A percentile compares a stretch with the other conserved stretches of the same genome.
phyloP scores from a whole-genome alignment of 2,329 filamentous ascomycete genomes.

The Dactylonectria estremocensis region DNA sequence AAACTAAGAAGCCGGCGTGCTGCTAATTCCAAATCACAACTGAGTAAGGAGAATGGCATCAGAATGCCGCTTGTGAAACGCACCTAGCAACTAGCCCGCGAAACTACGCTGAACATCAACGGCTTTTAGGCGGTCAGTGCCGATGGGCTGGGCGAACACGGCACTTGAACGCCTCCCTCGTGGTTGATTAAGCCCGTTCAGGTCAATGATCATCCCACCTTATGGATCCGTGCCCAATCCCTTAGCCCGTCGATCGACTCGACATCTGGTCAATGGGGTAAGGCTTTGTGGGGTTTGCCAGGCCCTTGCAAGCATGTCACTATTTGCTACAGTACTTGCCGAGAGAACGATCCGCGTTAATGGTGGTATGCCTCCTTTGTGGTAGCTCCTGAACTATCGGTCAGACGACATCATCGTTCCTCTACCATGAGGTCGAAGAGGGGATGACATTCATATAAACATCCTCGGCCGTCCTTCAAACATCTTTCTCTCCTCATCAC shows the following conservation, averaged over 20 bases:
- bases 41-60: not conserved
- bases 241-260: not conserved
- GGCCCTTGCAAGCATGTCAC: not conserved
- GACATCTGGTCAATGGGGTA: not conserved
- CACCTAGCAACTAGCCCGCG: not conserved
- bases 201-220: not conserved
- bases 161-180: not conserved
- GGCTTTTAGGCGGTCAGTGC: not conserved
- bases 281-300: not conserved
- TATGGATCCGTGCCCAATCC: not conserved
- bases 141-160: not conserved
- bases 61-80: not conserved
- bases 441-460: not conserved
- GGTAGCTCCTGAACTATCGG: not conserved
- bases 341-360: constrained; percentile 3
- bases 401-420: not conserved
- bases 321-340: not conserved
- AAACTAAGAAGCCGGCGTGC: not conserved
- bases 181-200: not conserved
- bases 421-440: not conserved
- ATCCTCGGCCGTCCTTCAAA: not conserved
- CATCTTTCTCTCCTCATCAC: not conserved
- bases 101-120: not conserved
- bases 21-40: not conserved
- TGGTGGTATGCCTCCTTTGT: not conserved